Conservation (phyloP, 1,284 basidiomycete genomes). For the Papiliotrema flavescens region DNA sequence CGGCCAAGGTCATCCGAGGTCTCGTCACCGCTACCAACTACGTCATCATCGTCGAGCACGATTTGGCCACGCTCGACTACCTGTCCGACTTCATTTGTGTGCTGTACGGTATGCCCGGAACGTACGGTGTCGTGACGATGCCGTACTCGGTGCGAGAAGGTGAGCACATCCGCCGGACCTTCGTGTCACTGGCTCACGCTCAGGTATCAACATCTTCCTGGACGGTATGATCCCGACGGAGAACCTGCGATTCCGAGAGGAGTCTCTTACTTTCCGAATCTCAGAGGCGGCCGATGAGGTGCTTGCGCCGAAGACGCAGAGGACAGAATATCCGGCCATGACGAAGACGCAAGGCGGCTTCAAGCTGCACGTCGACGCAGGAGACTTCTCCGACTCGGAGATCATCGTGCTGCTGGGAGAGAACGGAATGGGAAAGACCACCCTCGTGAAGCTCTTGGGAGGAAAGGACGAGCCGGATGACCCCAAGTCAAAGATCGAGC, state of each 20-base stretch:
- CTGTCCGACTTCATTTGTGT: conserved; percentile 96
- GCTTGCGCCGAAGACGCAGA: conserved; percentile 73
- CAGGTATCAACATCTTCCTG: conserved; percentile 96
- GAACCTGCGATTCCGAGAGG: conserved; percentile 92
- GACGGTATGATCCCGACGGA: conserved; percentile 98
- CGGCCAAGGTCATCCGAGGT: conserved; percentile 91
- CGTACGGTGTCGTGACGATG: conserved; percentile 97
- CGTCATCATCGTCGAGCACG: conserved; percentile 95
- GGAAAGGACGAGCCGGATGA: conserved; percentile 79
- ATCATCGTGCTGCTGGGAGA: conserved; percentile 97
- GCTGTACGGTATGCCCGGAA: conserved; percentile 91
- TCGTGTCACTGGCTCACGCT: background rate
- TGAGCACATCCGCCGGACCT: conserved; percentile 40
- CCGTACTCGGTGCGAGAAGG: conserved; percentile 95
- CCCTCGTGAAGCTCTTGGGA: conserved; percentile 86
- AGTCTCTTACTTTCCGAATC: conserved; percentile 93
- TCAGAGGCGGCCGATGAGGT: conserved; percentile 88
- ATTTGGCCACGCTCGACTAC: conserved; percentile 93
- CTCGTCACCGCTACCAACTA: conserved; percentile 78
- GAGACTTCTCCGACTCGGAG: conserved; percentile 90
- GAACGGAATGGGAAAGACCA: conserved; percentile 97
- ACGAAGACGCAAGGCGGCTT: conserved; percentile 89
- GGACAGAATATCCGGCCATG: conserved; percentile 88
- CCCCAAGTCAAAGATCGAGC: conserved; percentile 68
- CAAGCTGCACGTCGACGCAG: conserved; percentile 84